Conservation (phyloP, 225 moss, liverwort and hornwort species). For the Sphagnum tenellum region DNA sequence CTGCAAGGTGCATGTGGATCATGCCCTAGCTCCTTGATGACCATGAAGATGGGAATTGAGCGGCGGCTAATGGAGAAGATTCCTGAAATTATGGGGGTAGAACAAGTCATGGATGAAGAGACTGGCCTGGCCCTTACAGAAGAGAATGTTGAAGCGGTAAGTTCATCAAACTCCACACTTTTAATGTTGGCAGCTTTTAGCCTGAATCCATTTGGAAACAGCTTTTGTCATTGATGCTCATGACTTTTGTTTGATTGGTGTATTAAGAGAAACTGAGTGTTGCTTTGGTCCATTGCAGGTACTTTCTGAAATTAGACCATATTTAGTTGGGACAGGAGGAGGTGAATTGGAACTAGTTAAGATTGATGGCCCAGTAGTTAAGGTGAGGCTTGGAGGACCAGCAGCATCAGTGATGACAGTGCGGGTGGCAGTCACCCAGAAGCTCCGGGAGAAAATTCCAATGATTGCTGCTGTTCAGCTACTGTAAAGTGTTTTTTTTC, state of each 20-base stretch:
- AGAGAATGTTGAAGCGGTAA: conserved; percentile 74
- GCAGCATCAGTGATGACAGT: conserved; percentile 98
- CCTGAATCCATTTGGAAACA: no score
- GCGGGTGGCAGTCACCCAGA: conserved; percentile 90
- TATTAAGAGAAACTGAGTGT: no score
- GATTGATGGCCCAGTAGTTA: conserved; percentile 96
- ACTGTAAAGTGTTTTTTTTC: conserved; percentile 11
- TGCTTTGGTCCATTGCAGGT: conserved; percentile 3
- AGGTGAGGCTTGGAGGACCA: conserved; percentile 75
- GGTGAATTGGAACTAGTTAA: conserved; percentile 70
- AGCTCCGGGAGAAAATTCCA: conserved; percentile 87
- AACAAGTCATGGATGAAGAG: conserved; percentile 95
- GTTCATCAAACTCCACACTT: no score
- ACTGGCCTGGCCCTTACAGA: conserved; percentile 75
- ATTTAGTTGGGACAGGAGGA: conserved; percentile 78
- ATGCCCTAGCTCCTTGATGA: conserved; percentile 91
- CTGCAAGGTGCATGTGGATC: conserved; percentile 91
- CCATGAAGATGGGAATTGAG: conserved; percentile 98
- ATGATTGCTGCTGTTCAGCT: conserved; percentile 98
- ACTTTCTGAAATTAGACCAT: conserved; percentile 81
- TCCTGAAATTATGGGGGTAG: conserved; percentile 83
- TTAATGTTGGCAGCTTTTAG: no score
- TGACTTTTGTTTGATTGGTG: no score
- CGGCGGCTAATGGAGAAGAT: conserved; percentile 81
- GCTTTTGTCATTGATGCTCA: no score